Evolutionary conservation across 1,139 yeast species (phyloP), one percentile per base, ranked within the genome.

Genomic region (Blastobotrys ciferrii): DNA sequence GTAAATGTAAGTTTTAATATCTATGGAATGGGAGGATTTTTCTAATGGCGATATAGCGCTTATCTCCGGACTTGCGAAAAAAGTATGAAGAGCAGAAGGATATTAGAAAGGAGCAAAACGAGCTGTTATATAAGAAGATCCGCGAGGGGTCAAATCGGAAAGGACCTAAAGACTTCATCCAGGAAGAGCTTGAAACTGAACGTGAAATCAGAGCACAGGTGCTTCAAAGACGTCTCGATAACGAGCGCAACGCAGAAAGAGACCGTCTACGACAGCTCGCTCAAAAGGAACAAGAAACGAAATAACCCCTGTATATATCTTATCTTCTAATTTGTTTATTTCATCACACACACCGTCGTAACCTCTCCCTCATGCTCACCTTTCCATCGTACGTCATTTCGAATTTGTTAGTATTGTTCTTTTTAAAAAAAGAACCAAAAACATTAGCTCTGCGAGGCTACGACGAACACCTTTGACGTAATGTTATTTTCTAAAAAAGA

Each of bases 11-110:
- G 64, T 50, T 17, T 5, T 25, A 31, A 12, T 32, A 32, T 18
- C 9, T 36, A 18, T 3, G 39, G 25, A 2, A 13, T 7, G 33
- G n/a, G 9, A 11, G 3, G 13, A 13, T 43, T 31, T 35, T 19
- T 11, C 14, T 17, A 31, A 15, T 28, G 9, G 5, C 28, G 28
- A 6, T 23, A 9, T 19, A 58, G 15, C 68, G 76, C 46, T 76
- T 89, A 57, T 86, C 96, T 2, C 97, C 97, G 0, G 96, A 89
- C 62, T 71, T 88, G 44, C 74, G 89, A 55, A 82, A 82, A 12
- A 84, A 85, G 52, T 87, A 87, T 63, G 92, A 86, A 61, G 72
- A 74, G 48, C 84, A 84, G 61, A 76, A 75, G 57, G 81, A 50
- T n/a, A 52, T 61, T 36, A 58, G 70, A 74, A 94, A 65, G 76